Base-by-base conservation (phyloP, 2,329 filamentous ascomycete genomes). In the Tympanopsis confertula region DNA sequence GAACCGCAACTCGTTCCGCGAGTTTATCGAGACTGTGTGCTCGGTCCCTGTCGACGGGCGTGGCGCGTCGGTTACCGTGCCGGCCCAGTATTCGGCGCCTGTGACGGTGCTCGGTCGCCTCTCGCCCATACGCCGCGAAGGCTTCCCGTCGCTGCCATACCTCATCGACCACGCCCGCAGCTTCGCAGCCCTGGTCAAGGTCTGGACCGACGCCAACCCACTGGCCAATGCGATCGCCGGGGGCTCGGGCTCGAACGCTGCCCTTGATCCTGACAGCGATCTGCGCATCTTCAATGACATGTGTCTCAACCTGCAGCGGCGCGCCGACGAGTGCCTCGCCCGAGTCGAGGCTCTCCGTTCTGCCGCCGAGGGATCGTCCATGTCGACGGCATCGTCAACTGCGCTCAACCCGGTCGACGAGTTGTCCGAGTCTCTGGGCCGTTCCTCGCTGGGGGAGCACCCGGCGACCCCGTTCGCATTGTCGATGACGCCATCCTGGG, bases 91-190 rank as follows among this genome's bases (percentile, higher is more conserved):
- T 60, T 88, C 85, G 36, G 95, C 91, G 0, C 91, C 91, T 1
- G 78, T 91, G 39, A 87, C 88, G 7, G 96, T 98, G 43, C 72
- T 94, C 30, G 78, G 81, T 32, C 82, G 91, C 1, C 63, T 96
- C 13, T 82, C 86, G 5, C 76, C 81, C 7, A 80, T 81, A 1
- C 86, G 85, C 5, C 76, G 86, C 39, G 91, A 98, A 61, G 91
- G 91, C 0, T 94, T 95, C 49, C 89, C 88, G 0, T 91, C 85
- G 35, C 66, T 98, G 13, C 91, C 91, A 1, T 95, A 94, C 54
- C 71, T 98, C 3, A 84, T 98, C 43, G 91, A 98, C 48, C 81
- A 88, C 44, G 78, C 87, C 5, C 77, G 86, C 43, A 88, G 85
- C 48, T 87, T 88, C 48, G 86, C 91, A 1, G 79, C 81, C 26